phyloP scores from a whole-genome alignment of 2,329 filamentous ascomycete genomes.

The Stemphylium vesicarium region DNA sequence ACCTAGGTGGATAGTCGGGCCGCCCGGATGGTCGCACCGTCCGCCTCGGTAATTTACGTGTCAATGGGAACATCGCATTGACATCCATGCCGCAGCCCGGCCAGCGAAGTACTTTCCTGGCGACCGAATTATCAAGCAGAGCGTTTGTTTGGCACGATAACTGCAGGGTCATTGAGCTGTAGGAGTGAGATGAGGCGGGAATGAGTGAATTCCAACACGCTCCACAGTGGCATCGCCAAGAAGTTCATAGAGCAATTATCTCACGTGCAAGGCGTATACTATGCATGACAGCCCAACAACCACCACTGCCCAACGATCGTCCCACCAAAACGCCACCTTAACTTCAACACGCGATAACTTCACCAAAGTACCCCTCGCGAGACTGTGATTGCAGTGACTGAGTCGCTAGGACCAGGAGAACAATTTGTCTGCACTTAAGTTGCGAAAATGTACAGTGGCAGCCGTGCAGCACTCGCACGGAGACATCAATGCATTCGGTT shows the following conservation, averaged over 20 bases:
- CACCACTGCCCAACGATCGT: not conserved
- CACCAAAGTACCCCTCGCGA: not conserved
- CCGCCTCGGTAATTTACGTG: not conserved
- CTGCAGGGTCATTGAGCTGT: not conserved
- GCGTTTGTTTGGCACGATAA: not conserved
- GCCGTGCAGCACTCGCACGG: not conserved
- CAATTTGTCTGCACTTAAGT: not conserved
- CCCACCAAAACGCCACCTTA: not conserved
- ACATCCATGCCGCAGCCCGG: too few species aligned
- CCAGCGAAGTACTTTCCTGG: too few species aligned
- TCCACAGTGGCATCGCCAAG: not conserved
- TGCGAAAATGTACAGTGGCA: not conserved
- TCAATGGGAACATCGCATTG: too few species aligned
- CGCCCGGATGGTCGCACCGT: not conserved
- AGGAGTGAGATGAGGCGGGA: not conserved
- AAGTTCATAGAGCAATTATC: not conserved
- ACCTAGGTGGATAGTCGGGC: not conserved
- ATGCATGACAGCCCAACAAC: not conserved
- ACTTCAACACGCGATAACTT: constrained; percentile 1
- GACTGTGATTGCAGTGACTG: not conserved
- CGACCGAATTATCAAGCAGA: not conserved
- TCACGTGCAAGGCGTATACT: not conserved
- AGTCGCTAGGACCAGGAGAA: not conserved
- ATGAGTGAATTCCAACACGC: not conserved
- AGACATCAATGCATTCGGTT: not conserved